A percentile compares a stretch with the other conserved stretches of the same genome.
Conservation (phyloP, 129 eudicot genomes). For the Chrysanthemum lavandulifolium region DNA sequence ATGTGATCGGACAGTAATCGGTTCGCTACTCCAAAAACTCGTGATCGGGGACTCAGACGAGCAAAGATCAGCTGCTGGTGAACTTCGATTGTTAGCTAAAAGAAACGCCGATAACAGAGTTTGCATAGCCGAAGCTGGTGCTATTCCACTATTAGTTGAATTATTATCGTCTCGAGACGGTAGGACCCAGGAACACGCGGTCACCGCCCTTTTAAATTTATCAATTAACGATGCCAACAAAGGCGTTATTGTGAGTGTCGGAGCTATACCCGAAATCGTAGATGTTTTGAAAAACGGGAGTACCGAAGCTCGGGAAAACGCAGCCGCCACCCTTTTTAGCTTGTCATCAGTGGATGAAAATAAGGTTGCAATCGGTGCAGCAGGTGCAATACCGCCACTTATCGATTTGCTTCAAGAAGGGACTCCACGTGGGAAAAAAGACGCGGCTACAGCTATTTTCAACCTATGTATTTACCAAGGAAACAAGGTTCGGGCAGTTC, state of each 20-base stretch:
- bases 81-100: constrained; percentile 77
- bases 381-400: constrained; percentile 79
- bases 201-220: constrained; percentile 84
- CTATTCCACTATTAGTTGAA: constrained; percentile 73
- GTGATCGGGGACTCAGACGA: constrained; percentile 63
- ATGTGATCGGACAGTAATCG: constrained; percentile 64
- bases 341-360: constrained; percentile 82
- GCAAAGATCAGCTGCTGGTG: constrained; percentile 92
- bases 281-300: constrained; percentile 76
- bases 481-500: constrained; percentile 86
- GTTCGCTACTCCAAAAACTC: constrained; percentile 55
- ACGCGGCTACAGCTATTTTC: constrained; percentile 89
- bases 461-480: constrained; percentile 84
- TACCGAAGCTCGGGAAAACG: constrained; percentile 81
- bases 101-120: constrained; percentile 82
- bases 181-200: constrained; percentile 85
- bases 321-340: constrained; percentile 92
- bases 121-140: constrained; percentile 86
- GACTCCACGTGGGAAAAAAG: constrained; percentile 88
- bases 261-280: constrained; percentile 87
- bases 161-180: constrained; percentile 62
- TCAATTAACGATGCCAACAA: constrained; percentile 84
- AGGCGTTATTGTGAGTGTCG: constrained; percentile 64
- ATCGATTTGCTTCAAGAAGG: constrained; percentile 69
- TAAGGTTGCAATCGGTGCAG: constrained; percentile 86